Evolutionary conservation across 768 basidiomycete species (phyloP).

Genomic region (Panaeolus papilionaceus): DNA sequence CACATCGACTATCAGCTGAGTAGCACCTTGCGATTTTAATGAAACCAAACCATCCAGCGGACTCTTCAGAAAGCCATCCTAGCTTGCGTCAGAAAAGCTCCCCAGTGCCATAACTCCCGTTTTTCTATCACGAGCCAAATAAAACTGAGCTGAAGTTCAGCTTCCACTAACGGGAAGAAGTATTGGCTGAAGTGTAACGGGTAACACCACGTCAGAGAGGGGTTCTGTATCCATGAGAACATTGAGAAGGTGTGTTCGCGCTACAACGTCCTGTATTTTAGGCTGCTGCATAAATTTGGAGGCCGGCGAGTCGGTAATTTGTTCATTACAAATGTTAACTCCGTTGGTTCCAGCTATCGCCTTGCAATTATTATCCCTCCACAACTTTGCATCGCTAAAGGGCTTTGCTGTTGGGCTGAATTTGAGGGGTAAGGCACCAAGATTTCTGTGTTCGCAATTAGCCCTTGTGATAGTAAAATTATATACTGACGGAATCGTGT

Average conservation of each 20-base stretch:
- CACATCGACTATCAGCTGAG: slow-evolving; percentile 64
- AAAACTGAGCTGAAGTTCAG: slow-evolving; percentile 59
- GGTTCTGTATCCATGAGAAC: slow-evolving; percentile 57
- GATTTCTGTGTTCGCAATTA: neutral
- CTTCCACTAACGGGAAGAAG: slow-evolving; percentile 50
- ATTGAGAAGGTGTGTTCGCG: slow-evolving; percentile 48
- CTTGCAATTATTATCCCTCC: slow-evolving; percentile 59
- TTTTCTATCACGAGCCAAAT: slow-evolving; percentile 54
- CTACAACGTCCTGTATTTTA: slow-evolving; percentile 34
- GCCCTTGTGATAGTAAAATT: neutral
- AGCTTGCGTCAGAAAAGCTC: slow-evolving; percentile 57
- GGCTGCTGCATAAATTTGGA: slow-evolving; percentile 49
- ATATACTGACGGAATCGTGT: slow-evolving; percentile 44
- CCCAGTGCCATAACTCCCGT: slow-evolving; percentile 67
- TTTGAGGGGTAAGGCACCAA: slow-evolving; percentile 65
- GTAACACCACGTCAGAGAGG: slow-evolving; percentile 49
- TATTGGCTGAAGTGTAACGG: slow-evolving; percentile 43
- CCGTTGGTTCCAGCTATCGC: slow-evolving; percentile 59
- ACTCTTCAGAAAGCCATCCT: slow-evolving; percentile 46
- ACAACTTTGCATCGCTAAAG: slow-evolving; percentile 58
- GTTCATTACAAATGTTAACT: slow-evolving; percentile 36
- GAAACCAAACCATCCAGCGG: slow-evolving; percentile 54
- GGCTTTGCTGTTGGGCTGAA: slow-evolving; percentile 46
- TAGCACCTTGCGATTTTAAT: slow-evolving; percentile 57
- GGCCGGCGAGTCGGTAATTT: slow-evolving; percentile 31